phyloP scores from a whole-genome alignment of 345 rosid genomes.

The Zanthoxylum bungeanum region DNA sequence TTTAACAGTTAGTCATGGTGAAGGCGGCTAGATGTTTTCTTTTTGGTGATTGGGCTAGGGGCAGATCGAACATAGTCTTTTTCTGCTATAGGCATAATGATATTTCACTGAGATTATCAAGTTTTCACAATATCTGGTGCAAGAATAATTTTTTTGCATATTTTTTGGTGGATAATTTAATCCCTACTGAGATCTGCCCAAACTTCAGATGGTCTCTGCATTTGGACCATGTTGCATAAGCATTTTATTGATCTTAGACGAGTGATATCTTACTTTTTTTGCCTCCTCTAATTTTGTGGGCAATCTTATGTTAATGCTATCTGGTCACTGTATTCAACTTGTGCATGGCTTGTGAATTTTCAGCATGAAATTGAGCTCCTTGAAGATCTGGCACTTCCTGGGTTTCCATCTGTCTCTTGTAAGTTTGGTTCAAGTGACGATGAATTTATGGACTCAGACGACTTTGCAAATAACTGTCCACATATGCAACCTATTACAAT shows the following conservation, averaged over 20 bases:
- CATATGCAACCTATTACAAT: constrained; percentile 40
- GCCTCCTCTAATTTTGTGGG: neutral
- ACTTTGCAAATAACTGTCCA: constrained; percentile 54
- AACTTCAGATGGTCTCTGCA: neutral
- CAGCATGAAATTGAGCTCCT: constrained; percentile 87
- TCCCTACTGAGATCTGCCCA: neutral
- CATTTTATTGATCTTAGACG: neutral
- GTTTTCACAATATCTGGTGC: neutral
- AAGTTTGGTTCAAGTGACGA: constrained; percentile 88
- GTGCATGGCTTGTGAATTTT: constrained; percentile 11
- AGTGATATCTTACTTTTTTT: too few relatives aligned
- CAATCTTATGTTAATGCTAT: neutral
- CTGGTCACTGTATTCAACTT: neutral
- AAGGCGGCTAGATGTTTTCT: neutral
- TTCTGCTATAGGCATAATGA: neutral
- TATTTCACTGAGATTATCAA: neutral
- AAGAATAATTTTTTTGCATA: too few relatives aligned
- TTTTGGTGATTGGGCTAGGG: neutral
- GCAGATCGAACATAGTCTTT: neutral
- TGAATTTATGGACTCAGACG: constrained; percentile 87
- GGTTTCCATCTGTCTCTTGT: constrained; percentile 52
- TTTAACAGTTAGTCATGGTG: neutral
- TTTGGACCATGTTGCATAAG: neutral
- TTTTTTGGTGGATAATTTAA: neutral
- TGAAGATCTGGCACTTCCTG: constrained; percentile 71